Conservation (phyloP, 2,329 filamentous ascomycete species). For the Beauveria pseudobassiana region DNA sequence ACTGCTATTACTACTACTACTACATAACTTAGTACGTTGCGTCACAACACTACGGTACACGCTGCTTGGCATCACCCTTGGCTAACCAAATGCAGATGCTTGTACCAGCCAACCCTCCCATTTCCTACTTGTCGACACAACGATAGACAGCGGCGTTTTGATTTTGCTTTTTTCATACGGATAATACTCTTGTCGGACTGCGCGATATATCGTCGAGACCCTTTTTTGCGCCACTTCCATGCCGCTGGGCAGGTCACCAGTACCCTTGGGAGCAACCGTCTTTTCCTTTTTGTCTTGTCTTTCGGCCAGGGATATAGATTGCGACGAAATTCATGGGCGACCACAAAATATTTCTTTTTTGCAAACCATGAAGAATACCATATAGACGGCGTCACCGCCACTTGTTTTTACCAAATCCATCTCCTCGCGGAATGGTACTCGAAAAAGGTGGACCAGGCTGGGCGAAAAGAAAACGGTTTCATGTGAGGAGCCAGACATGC, state of each 20-base stretch:
- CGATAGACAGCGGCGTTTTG: conserved; percentile 11
- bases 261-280: neutral
- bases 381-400: conserved; percentile 13
- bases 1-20: neutral
- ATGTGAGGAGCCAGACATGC: conserved; percentile 1
- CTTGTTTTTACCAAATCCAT: conserved; percentile 9
- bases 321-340: conserved; percentile 4
- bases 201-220: neutral
- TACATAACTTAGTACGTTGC: conserved; percentile 1
- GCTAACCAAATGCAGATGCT: neutral
- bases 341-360: neutral
- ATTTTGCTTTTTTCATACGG: neutral
- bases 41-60: neutral
- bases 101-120: neutral
- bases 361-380: neutral
- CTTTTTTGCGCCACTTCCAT: neutral
- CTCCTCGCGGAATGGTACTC: conserved; percentile 12
- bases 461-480: neutral
- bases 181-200: neutral
- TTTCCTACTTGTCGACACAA: conserved; percentile 11
- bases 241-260: conserved; percentile 1
- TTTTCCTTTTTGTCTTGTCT: neutral
- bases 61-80: neutral
- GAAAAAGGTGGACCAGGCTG: conserved; percentile 4
- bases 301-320: neutral